Evolutionary conservation across 1,139 yeast genomes (phyloP).

Genomic region (Suhomyces anneliseae): DNA sequence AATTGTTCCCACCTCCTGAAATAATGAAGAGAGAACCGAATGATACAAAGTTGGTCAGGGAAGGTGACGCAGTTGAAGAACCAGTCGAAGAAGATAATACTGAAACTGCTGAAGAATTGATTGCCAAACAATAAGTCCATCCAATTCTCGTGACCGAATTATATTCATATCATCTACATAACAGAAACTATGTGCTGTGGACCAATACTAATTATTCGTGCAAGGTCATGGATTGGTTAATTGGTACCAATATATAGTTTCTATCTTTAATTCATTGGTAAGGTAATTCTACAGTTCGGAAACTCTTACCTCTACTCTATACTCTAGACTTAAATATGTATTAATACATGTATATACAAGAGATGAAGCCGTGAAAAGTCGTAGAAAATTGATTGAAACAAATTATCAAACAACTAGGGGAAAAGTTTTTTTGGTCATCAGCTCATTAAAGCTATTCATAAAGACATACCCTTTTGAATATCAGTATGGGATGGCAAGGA

Average conservation of each 20-base stretch:
- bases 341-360: constrained; percentile 1
- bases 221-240: too few species aligned
- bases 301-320: too few species aligned
- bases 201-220: too few species aligned
- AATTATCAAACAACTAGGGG: too few species aligned
- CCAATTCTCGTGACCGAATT: too few species aligned
- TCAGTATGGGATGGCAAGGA: constrained; percentile 61
- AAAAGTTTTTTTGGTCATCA: neutral
- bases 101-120: constrained; percentile 4
- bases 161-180: too few species aligned
- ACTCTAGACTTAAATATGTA: neutral
- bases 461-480: constrained; percentile 42
- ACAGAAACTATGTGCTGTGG: too few species aligned
- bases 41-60: constrained; percentile 50
- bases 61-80: constrained; percentile 37
- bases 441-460: constrained; percentile 8
- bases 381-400: too few species aligned
- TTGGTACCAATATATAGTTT: too few species aligned
- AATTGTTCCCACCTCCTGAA: constrained; percentile 67
- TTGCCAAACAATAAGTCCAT: neutral
- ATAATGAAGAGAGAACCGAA: constrained; percentile 76
- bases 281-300: too few species aligned
- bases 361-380: too few species aligned
- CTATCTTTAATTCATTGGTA: too few species aligned
- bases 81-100: constrained; percentile 41